Percentiles rank a stretch among this genome's conserved stretches.
Evolutionary conservation across 2,329 filamentous ascomycete genomes (phyloP).

Genomic region (Arthroderma sp.): DNA sequence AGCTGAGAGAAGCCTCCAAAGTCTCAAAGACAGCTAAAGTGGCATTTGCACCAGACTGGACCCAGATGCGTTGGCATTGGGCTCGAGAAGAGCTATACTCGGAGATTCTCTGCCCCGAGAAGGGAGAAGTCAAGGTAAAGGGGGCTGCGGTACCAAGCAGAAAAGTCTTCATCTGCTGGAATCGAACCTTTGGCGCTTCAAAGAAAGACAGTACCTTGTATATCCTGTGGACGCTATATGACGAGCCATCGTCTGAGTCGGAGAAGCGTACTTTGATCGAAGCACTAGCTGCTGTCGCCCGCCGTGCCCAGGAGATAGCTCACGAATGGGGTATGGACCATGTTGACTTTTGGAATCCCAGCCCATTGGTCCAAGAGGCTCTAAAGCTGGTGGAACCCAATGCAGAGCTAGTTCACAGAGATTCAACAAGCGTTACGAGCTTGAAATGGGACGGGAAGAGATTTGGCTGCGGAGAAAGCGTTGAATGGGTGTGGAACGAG

Average conservation of each 20-base stretch:
- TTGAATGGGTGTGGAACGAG: conserved; percentile 37
- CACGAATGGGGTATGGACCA: conserved; percentile 54
- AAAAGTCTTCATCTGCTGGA: conserved; percentile 29
- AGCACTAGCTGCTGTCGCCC: conserved; percentile 50
- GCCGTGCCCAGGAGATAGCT: conserved; percentile 57
- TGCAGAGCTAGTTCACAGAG: conserved; percentile 30
- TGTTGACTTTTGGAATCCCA: conserved; percentile 77
- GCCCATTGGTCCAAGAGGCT: conserved; percentile 36
- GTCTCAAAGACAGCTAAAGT: conserved; percentile 38
- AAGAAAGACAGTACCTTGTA: conserved; percentile 27
- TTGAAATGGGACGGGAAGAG: conserved; percentile 34
- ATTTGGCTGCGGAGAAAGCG: conserved; percentile 23
- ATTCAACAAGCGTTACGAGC: conserved; percentile 34
- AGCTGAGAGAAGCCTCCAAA: conserved; percentile 40
- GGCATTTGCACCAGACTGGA: conserved; percentile 54
- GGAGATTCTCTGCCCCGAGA: conserved; percentile 45
- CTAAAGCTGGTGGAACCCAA: conserved; percentile 26
- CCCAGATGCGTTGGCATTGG: conserved; percentile 63
- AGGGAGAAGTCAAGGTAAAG: conserved; percentile 42
- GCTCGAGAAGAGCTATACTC: conserved; percentile 69
- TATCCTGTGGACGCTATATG: conserved; percentile 30
- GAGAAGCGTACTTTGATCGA: conserved; percentile 39
- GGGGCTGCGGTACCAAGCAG: conserved; percentile 51
- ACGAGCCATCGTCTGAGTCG: conserved; percentile 24
- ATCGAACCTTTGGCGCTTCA: conserved; percentile 26